Base-by-base conservation (phyloP, 2,329 filamentous ascomycete species). In the Neonectria faginata region DNA sequence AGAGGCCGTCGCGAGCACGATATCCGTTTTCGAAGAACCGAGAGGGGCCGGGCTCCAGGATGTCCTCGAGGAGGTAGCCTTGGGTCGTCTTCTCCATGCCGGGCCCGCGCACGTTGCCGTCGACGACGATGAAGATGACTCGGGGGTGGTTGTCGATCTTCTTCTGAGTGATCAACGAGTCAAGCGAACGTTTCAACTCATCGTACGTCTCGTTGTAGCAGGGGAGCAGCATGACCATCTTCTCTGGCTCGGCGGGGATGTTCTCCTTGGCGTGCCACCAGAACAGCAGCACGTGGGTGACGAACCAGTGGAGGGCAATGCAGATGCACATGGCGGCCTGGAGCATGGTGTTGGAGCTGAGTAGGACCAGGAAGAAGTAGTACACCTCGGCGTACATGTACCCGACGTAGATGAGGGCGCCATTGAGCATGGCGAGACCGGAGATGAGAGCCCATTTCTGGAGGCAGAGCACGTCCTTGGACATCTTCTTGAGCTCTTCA, bases 151-250 rank as follows among this genome's bases (percentile, higher is more conserved):
- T 64, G 0, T 78, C 77, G 20, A 85, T 80, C 3, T 79, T 76
- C 62, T 79, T 77, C 66, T 85, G 83, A 0, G 76, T 74, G 5
- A 83, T 76, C 4, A 85, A 72, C 3, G 83, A 85, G 61, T 84
- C 80, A 0, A 85, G 77, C 0, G 82, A 84, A 2, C 78, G 76
- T 3, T 73, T 77, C 25, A 83, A 71, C 64, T 85, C 83, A 5
- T 83, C 75, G 7, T 74, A 70, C 0, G 80, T 83, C 67, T 85
- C 82, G 67, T 84, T 85, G 72, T 85, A 85, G 72, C 83, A 85
- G 1, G 83, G 82, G 5, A 85, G 74, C 33, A 84, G 70, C 31
- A 83, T 67, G 2, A 84, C 81, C 75, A 84, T 77, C 53, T 77
- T 77, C 68, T 85, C 82, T 0, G 78, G 80, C 31, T 74, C 71